Conservation (phyloP, 768 basidiomycete species). For the Chalciporus sphaerocephalus region DNA sequence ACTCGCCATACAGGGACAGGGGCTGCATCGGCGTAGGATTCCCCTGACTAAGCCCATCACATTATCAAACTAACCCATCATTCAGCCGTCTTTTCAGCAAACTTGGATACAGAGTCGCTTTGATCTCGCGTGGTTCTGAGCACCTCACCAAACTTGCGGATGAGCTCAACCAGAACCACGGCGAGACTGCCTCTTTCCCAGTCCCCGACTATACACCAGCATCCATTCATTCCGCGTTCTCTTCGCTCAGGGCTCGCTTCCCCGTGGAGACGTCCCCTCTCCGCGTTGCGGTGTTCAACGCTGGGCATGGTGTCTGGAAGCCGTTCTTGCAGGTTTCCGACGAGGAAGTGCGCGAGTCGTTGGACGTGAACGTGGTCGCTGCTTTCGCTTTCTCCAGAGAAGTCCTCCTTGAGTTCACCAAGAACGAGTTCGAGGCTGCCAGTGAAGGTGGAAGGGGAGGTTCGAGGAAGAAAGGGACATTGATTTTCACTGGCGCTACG, state of each 20-base stretch:
- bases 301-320: slow-evolving; percentile 55
- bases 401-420: slow-evolving; percentile 55
- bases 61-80: background rate
- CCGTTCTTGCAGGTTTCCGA: slow-evolving; percentile 62
- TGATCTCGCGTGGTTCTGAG: slow-evolving; percentile 56
- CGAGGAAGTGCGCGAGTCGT: slow-evolving; percentile 47
- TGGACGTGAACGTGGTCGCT: slow-evolving; percentile 51
- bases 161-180: slow-evolving; percentile 55
- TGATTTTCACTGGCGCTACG: slow-evolving; percentile 74
- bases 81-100: slow-evolving; percentile 55
- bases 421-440: slow-evolving; percentile 42
- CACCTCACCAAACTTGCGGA: slow-evolving; percentile 49
- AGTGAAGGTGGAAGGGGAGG: slow-evolving; percentile 36
- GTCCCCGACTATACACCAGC: slow-evolving; percentile 46
- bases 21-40: slow-evolving; percentile 50
- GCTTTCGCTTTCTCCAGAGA: slow-evolving; percentile 64
- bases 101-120: slow-evolving; percentile 61
- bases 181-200: slow-evolving; percentile 55
- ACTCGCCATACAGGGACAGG: slow-evolving; percentile 45
- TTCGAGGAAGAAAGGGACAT: slow-evolving; percentile 56
- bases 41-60: background rate
- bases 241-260: slow-evolving; percentile 42
- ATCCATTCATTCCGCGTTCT: slow-evolving; percentile 50
- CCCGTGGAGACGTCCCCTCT: slow-evolving; percentile 47
- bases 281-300: slow-evolving; percentile 64